Evolutionary conservation across 1,139 yeast genomes (phyloP).

Genomic region (Dujonia santamariae): DNA sequence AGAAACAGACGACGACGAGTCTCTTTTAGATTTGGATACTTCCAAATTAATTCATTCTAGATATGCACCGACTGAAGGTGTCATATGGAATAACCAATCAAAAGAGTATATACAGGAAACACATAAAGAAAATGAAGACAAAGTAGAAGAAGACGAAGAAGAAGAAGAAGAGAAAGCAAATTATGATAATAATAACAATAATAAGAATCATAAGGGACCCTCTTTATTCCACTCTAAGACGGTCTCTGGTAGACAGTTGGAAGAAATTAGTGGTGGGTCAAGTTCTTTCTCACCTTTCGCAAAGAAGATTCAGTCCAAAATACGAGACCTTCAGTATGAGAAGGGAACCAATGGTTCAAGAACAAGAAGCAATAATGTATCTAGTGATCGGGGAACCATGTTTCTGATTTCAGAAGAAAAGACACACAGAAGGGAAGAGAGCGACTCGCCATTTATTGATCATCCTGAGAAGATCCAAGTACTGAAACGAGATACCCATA

Average conservation of each 20-base stretch:
- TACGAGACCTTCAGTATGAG: constrained; percentile 14
- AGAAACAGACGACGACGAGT: constrained; percentile 14
- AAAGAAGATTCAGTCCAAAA: constrained; percentile 19
- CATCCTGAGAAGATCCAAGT: constrained; percentile 8
- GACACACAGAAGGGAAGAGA: constrained; percentile 11
- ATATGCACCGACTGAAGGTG: constrained; percentile 23
- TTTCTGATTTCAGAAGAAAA: constrained; percentile 7
- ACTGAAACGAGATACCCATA: no score
- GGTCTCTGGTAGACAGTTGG: no score
- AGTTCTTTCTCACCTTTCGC: constrained; percentile 23
- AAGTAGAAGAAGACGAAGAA: no score
- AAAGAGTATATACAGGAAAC: no score
- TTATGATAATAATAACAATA: no score
- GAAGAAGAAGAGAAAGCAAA: no score
- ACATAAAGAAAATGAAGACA: no score
- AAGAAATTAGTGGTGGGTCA: no score
- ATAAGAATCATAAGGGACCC: no score
- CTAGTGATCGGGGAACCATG: no score
- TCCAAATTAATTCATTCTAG: constrained; percentile 34
- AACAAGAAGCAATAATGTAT: constrained; percentile 1
- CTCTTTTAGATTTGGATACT: constrained; percentile 21
- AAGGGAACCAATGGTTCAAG: constrained; percentile 2
- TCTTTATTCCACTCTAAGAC: constrained; percentile 15
- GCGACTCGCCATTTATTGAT: constrained; percentile 18
- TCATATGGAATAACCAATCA: constrained; percentile 8